Conservation (phyloP, 2,329 filamentous ascomycete genomes). For the Stemphylium beticola region DNA sequence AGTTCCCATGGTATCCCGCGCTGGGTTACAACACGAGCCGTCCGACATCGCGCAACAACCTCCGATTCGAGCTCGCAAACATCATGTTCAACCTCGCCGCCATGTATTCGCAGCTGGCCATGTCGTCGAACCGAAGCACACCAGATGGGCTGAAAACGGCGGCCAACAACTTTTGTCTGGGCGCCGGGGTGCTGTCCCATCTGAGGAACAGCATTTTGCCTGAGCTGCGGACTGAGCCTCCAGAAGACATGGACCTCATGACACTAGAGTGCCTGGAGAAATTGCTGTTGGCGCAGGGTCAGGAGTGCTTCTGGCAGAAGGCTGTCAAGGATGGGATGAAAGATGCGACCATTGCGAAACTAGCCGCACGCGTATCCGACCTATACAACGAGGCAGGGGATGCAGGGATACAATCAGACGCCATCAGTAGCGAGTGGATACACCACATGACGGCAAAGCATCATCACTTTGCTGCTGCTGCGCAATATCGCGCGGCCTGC, state of each 20-base stretch:
- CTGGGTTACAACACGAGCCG: slow-evolving; percentile 86
- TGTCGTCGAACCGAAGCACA: slow-evolving; percentile 76
- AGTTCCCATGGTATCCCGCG: slow-evolving; percentile 96
- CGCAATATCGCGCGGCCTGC: slow-evolving; percentile 88
- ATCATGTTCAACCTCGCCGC: slow-evolving; percentile 91
- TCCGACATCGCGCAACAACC: slow-evolving; percentile 70
- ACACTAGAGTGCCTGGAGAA: slow-evolving; percentile 84
- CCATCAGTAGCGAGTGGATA: slow-evolving; percentile 93
- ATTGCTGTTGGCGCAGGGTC: slow-evolving; percentile 87
- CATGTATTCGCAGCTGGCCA: slow-evolving; percentile 90
- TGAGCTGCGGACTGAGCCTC: slow-evolving; percentile 80
- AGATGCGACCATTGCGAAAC: slow-evolving; percentile 87
- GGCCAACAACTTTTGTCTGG: slow-evolving; percentile 86
- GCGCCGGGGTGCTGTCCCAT: slow-evolving; percentile 82
- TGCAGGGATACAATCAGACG: slow-evolving; percentile 84
- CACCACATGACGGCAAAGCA: slow-evolving; percentile 98
- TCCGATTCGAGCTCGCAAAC: slow-evolving; percentile 86
- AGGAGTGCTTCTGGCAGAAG: slow-evolving; percentile 98
- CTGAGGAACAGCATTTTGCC: slow-evolving; percentile 78
- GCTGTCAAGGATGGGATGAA: slow-evolving; percentile 93
- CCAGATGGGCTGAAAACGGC: slow-evolving; percentile 85
- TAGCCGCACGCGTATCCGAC: slow-evolving; percentile 90
- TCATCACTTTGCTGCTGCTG: slow-evolving; percentile 94
- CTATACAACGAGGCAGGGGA: slow-evolving; percentile 86
- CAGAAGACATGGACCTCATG: slow-evolving; percentile 92